Percentiles rank a stretch among this genome's conserved stretches.
Evolutionary conservation across 352 stramenopile genomes (phyloP).

Genomic region (Phytophthora syringae): DNA sequence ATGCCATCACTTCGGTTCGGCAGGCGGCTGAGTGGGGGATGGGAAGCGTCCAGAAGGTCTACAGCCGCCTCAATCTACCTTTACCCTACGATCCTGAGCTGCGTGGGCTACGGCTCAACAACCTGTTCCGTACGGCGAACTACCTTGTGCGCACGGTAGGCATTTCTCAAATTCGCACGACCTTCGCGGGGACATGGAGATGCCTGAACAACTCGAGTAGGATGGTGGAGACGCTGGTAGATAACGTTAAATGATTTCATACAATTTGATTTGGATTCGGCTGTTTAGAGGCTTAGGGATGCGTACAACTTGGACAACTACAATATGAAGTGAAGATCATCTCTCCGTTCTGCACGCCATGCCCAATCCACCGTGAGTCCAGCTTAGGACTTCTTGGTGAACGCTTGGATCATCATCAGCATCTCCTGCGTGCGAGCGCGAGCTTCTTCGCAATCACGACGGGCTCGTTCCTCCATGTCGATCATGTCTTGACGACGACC

Average conservation of each 20-base stretch:
- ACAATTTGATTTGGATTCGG: not conserved
- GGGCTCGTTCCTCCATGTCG: not conserved
- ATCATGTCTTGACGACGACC: not conserved
- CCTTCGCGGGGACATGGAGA: slow-evolving; percentile 2
- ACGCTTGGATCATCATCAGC: not conserved
- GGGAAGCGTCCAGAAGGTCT: slow-evolving; percentile 3
- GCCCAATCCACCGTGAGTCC: not conserved
- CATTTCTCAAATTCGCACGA: slow-evolving; percentile 1
- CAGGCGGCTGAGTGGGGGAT: not conserved
- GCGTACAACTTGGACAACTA: not conserved
- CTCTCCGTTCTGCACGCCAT: not conserved
- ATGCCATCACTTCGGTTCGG: slow-evolving; percentile 6
- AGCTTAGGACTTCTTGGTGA: not conserved
- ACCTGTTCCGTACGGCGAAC: slow-evolving; percentile 6
- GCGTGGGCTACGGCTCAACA: not conserved
- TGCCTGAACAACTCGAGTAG: not conserved
- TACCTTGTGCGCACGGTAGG: slow-evolving; percentile 10
- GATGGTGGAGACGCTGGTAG: not conserved
- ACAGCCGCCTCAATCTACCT: not conserved
- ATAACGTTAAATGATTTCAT: not conserved
- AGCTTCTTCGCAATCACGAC: not conserved
- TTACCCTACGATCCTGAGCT: not conserved
- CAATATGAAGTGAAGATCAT: not conserved
- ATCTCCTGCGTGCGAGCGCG: not conserved
- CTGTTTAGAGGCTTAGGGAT: not conserved